phyloP scores from a whole-genome alignment of 208 protist genomes.

The Wallacemonas sp. region DNA sequence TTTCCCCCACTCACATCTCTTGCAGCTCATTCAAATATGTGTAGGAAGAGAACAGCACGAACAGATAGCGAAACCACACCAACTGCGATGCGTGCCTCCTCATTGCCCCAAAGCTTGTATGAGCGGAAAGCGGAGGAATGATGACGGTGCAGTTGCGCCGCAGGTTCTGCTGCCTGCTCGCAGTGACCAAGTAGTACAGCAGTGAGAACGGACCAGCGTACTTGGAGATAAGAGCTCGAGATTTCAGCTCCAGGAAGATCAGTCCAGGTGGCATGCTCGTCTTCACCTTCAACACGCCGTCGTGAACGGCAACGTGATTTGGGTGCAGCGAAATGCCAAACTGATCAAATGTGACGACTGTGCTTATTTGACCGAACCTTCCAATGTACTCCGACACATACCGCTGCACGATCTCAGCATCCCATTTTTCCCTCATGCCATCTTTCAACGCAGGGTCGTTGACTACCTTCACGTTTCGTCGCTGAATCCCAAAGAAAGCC shows the following conservation, averaged over 20 bases:
- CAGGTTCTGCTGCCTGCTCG: conserved; percentile 17
- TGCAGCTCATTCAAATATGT: conserved; percentile 91
- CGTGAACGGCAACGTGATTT: conserved; percentile 94
- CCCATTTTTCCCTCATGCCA: conserved; percentile 81
- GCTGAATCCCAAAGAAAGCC: conserved; percentile 62
- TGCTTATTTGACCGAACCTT: conserved; percentile 56
- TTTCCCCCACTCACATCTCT: conserved; percentile 22
- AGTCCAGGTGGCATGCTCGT: conserved; percentile 73
- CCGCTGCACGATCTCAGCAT: conserved; percentile 32
- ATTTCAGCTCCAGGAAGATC: conserved; percentile 61
- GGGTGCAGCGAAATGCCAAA: conserved; percentile 93
- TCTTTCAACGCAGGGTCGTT: conserved; percentile 87
- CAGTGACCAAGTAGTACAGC: conserved; percentile 18
- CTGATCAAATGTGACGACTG: conserved; percentile 95
- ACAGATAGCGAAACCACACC: conserved; percentile 97
- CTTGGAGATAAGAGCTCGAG: conserved; percentile 57
- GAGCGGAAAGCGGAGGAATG: conserved; percentile 43
- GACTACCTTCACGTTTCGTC: conserved; percentile 54
- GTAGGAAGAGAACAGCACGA: conserved; percentile 95
- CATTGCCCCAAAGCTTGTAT: conserved; percentile 81
- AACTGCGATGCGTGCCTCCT: conserved; percentile 89
- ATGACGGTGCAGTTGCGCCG: conserved; percentile 38
- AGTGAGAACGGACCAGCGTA: conserved; percentile 54
- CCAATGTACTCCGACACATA: conserved; percentile 65
- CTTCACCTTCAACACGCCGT: conserved; percentile 67